Percentiles rank a stretch among this genome's conserved stretches.
Conservation (phyloP, 2,329 filamentous ascomycete genomes). For the Aspergillus sp. region DNA sequence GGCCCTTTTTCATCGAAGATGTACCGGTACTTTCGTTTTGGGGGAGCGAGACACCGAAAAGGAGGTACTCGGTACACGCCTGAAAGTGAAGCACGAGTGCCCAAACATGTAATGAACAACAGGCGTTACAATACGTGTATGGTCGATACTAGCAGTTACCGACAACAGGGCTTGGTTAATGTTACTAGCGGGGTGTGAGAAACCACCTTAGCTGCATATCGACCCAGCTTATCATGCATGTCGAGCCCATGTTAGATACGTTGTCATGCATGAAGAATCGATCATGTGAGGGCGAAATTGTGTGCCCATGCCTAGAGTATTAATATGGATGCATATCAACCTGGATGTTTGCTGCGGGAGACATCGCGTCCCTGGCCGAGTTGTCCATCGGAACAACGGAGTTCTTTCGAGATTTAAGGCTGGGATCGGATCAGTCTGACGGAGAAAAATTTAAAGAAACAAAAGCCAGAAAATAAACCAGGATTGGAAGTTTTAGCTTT, state of each 20-base stretch:
- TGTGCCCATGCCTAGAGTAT: constrained; percentile 9
- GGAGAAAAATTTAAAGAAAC: neutral
- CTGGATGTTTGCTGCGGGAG: constrained; percentile 11
- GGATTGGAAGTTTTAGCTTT: constrained; percentile 7
- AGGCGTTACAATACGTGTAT: neutral
- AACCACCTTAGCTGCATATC: constrained; percentile 9
- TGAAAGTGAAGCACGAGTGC: neutral
- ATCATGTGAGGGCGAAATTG: constrained; percentile 31
- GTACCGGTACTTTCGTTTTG: constrained; percentile 5
- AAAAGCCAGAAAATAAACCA: neutral
- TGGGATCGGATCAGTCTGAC: neutral
- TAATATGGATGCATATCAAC: constrained; percentile 1
- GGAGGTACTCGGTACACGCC: constrained; percentile 3
- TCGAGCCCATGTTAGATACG: constrained; percentile 17
- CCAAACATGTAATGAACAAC: neutral
- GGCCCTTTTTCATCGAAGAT: neutral
- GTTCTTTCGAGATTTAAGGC: neutral
- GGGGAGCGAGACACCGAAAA: neutral
- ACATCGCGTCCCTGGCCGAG: constrained; percentile 1
- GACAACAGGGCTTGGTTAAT: neutral
- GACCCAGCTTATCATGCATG: constrained; percentile 11
- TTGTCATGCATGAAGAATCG: constrained; percentile 37
- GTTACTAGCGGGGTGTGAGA: constrained; percentile 9
- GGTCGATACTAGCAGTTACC: neutral
- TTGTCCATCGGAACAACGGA: neutral